phyloP scores from a whole-genome alignment of 495 filamentous ascomycete genomes.

The Tuber borchii region DNA sequence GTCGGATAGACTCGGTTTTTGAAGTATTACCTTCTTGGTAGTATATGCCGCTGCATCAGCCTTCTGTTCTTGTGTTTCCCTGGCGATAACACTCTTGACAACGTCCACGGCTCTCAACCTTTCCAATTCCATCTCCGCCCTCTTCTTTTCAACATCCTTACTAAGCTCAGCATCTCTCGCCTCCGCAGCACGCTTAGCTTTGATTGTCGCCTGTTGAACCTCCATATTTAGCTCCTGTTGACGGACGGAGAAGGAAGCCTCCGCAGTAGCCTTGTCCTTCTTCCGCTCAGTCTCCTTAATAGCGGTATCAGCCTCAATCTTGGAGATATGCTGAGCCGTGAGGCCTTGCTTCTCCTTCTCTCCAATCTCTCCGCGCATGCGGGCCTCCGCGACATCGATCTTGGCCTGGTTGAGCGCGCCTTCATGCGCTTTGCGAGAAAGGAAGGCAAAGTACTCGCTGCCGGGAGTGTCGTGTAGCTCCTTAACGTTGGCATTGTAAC shows the following conservation, averaged over 20 bases:
- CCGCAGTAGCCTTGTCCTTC: slow-evolving; percentile 67
- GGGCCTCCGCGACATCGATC: slow-evolving; percentile 72
- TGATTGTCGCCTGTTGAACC: slow-evolving; percentile 64
- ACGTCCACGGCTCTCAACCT: slow-evolving; percentile 67
- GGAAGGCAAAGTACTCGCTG: slow-evolving; percentile 69
- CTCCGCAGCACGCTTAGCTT: slow-evolving; percentile 63
- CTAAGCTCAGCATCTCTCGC: slow-evolving; percentile 67
- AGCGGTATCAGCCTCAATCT: slow-evolving; percentile 73
- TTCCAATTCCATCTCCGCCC: slow-evolving; percentile 71
- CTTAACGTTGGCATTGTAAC: slow-evolving; percentile 75
- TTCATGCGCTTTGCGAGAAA: slow-evolving; percentile 75
- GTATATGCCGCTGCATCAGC: slow-evolving; percentile 56
- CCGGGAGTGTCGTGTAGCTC: slow-evolving; percentile 72
- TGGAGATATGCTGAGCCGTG: slow-evolving; percentile 71
- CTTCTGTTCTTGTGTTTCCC: slow-evolving; percentile 65
- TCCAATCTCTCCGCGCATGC: slow-evolving; percentile 70
- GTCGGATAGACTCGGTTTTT: not conserved
- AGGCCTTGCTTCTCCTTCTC: slow-evolving; percentile 70
- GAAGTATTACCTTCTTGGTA: slow-evolving; percentile 42
- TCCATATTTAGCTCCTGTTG: slow-evolving; percentile 64
- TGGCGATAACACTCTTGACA: slow-evolving; percentile 65
- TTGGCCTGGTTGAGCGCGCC: slow-evolving; percentile 72
- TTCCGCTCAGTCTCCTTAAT: slow-evolving; percentile 77
- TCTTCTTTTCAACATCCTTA: slow-evolving; percentile 64
- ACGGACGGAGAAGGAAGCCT: slow-evolving; percentile 62